Conservation (phyloP, 1,284 basidiomycete species). For the Coniophora puteana region DNA sequence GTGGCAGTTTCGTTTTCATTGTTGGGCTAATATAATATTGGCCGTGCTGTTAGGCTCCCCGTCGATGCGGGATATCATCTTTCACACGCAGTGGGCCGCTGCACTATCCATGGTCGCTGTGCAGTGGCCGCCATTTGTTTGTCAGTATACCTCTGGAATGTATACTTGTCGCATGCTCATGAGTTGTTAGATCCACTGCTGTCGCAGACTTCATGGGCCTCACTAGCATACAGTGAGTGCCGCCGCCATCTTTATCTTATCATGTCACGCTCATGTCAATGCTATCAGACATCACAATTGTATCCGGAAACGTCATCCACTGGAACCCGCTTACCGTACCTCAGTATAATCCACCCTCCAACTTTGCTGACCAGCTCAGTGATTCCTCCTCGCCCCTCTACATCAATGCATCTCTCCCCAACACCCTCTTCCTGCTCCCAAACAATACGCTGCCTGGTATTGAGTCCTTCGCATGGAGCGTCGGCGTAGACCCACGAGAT, state of each 20-base stretch:
- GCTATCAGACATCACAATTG: conserved; percentile 68
- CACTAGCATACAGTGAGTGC: conserved; percentile 79
- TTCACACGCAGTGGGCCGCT: conserved; percentile 90
- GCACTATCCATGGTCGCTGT: conserved; percentile 90
- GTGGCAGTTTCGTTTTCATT: conserved; percentile 15
- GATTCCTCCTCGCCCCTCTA: conserved; percentile 75
- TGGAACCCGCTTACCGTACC: conserved; percentile 64
- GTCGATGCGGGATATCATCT: conserved; percentile 87
- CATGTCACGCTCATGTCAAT: conserved; percentile 7
- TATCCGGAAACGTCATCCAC: conserved; percentile 42
- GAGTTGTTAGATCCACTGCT: conserved; percentile 72
- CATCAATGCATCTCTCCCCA: conserved; percentile 65
- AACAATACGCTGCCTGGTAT: conserved; percentile 58
- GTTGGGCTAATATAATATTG: conserved; percentile 5
- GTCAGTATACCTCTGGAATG: conserved; percentile 44
- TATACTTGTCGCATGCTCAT: conserved; percentile 10
- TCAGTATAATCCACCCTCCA: conserved; percentile 58
- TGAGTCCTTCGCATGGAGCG: conserved; percentile 57
- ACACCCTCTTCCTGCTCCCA: conserved; percentile 72
- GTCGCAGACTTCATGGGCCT: conserved; percentile 84
- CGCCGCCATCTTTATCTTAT: conserved; percentile 6
- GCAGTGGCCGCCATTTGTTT: conserved; percentile 90
- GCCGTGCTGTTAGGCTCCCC: conserved; percentile 68
- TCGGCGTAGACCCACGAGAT: conserved; percentile 81
- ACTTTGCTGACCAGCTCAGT: conserved; percentile 68